Evolutionary conservation across 345 rosid genomes (phyloP).

Genomic region (Acer saccharum): DNA sequence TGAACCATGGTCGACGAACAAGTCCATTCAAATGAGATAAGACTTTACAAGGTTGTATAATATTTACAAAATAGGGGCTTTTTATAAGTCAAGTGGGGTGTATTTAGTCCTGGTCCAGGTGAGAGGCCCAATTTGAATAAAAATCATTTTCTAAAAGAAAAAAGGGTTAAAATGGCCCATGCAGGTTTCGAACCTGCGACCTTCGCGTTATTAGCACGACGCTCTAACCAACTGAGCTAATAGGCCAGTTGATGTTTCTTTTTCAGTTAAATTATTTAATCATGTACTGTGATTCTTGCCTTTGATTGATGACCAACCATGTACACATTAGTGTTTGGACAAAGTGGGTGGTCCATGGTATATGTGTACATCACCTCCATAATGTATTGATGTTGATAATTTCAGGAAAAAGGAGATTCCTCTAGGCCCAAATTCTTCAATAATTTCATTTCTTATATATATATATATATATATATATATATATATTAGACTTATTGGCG

Average conservation of each 20-base stretch:
- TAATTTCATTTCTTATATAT: background rate
- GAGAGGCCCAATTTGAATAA: background rate
- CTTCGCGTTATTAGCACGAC: constrained; percentile 98
- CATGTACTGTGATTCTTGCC: no score
- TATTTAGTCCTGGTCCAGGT: no score
- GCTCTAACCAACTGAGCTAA: constrained; percentile 93
- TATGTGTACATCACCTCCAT: background rate
- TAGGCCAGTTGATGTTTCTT: constrained; percentile 30
- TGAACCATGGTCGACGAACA: background rate
- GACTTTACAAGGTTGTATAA: no score
- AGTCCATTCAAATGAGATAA: no score
- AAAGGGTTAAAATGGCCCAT: constrained; percentile 46
- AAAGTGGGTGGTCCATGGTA: background rate
- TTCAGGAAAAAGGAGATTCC: background rate
- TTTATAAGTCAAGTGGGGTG: no score
- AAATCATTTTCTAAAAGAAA: background rate
- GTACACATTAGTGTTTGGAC: background rate
- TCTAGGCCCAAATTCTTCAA: background rate
- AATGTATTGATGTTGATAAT: background rate
- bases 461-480: no score
- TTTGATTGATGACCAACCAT: background rate
- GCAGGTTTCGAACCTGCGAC: constrained; percentile 82
- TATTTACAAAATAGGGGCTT: no score
- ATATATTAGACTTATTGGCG: no score
- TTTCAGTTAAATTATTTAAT: no score